phyloP scores from a whole-genome alignment of 345 rosid genomes.

The Lumnitzera racemosa region DNA sequence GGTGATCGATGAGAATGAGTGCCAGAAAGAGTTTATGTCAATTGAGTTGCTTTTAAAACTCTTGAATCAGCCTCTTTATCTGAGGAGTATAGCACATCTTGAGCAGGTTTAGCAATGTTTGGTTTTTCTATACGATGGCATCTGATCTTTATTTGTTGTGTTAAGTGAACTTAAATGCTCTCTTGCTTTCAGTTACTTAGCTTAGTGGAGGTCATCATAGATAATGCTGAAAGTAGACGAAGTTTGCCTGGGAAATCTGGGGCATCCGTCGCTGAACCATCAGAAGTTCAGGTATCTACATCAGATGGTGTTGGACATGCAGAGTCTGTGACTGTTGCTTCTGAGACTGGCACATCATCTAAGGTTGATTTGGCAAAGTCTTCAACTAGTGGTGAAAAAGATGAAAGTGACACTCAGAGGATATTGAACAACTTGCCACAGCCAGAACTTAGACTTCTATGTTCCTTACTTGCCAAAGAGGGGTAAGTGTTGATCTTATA shows the following conservation, averaged over 20 bases:
- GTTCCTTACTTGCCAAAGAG: conserved; percentile 92
- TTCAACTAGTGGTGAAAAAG: conserved; percentile 30
- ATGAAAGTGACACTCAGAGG: conserved; percentile 50
- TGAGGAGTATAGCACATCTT: conserved; percentile 93
- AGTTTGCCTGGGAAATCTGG: conserved; percentile 39
- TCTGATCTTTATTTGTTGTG: background rate
- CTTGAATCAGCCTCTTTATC: conserved; percentile 82
- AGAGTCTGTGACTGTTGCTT: conserved; percentile 31
- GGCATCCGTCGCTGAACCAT: conserved; percentile 26
- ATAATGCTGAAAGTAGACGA: conserved; percentile 57
- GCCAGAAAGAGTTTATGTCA: conserved; percentile 42
- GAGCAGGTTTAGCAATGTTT: conserved; percentile 59
- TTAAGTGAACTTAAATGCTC: conserved; percentile 4
- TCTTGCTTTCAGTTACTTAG: conserved; percentile 61
- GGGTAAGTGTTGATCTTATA: conserved; percentile 39
- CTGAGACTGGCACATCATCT: conserved; percentile 28
- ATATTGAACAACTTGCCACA: conserved; percentile 67
- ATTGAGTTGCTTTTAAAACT: conserved; percentile 79
- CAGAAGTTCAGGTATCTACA: conserved; percentile 26
- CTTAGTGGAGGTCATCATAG: conserved; percentile 80
- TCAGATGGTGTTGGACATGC: conserved; percentile 31
- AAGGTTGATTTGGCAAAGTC: conserved; percentile 30
- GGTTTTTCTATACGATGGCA: background rate
- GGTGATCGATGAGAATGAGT: conserved; percentile 43
- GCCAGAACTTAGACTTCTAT: conserved; percentile 73